A percentile compares a stretch with the other conserved stretches of the same genome.
These are phyloP conservation scores for Goniomonas avonlea DNA, from an alignment of 78 protist genomes.

Conservation along the genomic window DNA sequence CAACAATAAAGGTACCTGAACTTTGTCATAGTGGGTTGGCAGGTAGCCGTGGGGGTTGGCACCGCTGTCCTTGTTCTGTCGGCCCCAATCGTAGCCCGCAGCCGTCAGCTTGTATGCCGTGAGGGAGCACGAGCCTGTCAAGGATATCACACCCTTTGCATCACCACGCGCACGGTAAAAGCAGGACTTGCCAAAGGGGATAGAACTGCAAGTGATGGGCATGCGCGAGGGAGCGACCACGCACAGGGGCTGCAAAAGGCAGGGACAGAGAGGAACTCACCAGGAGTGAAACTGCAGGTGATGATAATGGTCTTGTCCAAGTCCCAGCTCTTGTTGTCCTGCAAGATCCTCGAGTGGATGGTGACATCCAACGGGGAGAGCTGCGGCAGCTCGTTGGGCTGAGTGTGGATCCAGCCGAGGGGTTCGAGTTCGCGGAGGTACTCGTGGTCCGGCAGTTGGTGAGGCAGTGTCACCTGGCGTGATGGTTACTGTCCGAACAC, in stretches of 20 bases:
- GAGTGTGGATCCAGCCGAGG: constrained; percentile 99
- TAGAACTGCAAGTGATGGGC: no score
- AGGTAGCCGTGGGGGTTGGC: constrained; percentile 72
- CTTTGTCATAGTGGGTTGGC: constrained; percentile 80
- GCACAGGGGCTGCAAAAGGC: background rate
- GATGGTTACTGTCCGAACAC: no score
- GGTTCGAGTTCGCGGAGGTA: constrained; percentile 90
- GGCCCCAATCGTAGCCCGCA: constrained; percentile 94
- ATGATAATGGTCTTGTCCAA: constrained; percentile 5
- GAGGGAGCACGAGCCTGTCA: constrained; percentile 85
- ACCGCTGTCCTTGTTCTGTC: constrained; percentile 63
- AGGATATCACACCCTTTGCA: no score
- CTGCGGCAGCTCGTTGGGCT: constrained; percentile 90
- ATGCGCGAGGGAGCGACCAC: background rate
- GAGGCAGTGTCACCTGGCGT: constrained; percentile 87
- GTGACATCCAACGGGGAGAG: constrained; percentile 89
- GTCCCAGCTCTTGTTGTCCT: constrained; percentile 77
- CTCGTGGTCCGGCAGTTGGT: constrained; percentile 82
- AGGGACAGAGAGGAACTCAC: background rate
- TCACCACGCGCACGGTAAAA: no score
- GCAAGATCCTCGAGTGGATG: constrained; percentile 73
- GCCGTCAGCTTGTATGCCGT: constrained; percentile 87
- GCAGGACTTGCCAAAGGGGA: no score
- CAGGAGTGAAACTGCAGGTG: constrained; percentile 62
- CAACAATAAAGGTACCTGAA: no score